Evolutionary conservation across 1,284 basidiomycete genomes (phyloP).

Genomic region (Ceratobasidium sp.): DNA sequence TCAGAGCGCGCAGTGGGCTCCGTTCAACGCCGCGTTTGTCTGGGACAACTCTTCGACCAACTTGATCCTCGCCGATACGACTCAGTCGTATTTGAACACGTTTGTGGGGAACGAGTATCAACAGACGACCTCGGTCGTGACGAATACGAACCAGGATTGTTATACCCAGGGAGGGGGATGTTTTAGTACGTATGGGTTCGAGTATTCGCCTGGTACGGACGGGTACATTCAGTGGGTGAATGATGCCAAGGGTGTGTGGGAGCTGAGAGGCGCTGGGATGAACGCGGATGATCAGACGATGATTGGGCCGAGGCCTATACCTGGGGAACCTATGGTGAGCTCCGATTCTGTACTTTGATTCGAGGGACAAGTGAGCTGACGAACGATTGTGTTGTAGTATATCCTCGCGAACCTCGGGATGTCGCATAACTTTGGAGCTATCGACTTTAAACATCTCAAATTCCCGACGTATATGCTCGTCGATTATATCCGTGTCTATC

Average conservation of each 20-base stretch:
- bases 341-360: no score
- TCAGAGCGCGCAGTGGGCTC: slow-evolving; percentile 67
- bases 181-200: slow-evolving; percentile 73
- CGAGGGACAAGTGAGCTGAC: no score
- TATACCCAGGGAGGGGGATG: slow-evolving; percentile 64
- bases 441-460: slow-evolving; percentile 74
- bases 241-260: slow-evolving; percentile 78
- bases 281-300: slow-evolving; percentile 29
- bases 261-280: slow-evolving; percentile 67
- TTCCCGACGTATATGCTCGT: slow-evolving; percentile 76
- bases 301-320: slow-evolving; percentile 44
- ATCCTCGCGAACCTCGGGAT: slow-evolving; percentile 87
- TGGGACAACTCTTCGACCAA: slow-evolving; percentile 53
- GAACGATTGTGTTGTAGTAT: no score
- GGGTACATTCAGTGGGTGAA: slow-evolving; percentile 88
- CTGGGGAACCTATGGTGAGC: slow-evolving; percentile 49
- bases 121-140: slow-evolving; percentile 74
- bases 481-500: slow-evolving; percentile 76
- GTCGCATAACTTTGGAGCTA: slow-evolving; percentile 79
- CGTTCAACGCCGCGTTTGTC: slow-evolving; percentile 62
- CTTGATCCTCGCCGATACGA: slow-evolving; percentile 62
- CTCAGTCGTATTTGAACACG: slow-evolving; percentile 65
- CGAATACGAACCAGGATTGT: slow-evolving; percentile 62
- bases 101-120: slow-evolving; percentile 72
- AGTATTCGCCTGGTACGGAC: slow-evolving; percentile 69